Evolutionary conservation across 2,329 filamentous ascomycete genomes (phyloP), one percentile per base, ranked within the genome.

Genomic region (Diaporthe vaccinii): DNA sequence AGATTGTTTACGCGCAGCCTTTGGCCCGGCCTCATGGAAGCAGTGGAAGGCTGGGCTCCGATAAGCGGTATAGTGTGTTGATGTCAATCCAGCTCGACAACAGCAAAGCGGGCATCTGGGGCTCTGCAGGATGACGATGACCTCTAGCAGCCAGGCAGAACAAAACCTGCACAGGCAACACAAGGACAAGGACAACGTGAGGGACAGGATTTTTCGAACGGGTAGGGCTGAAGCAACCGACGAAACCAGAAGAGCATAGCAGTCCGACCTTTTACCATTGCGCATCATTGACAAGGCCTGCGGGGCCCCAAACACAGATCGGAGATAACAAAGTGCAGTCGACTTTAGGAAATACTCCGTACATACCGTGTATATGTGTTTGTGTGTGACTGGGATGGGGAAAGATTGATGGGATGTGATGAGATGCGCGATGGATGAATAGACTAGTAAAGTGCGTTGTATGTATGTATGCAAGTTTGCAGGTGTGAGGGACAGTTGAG

Each of bases 1-100:
- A 39, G 65, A 68, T 72, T 91, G 85, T 92, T 81, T 81, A 86
- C 88, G 71, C 87, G 85, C 88, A 84, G 90, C 89, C 89, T 91
- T 91, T 92, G 89, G 89, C 87, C 86, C 84, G 81, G 80, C 82
- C 83, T 84, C 83, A 86, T 88, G 76, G 84, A 78, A 81, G 79
- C 77, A 82, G 79, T 83, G 83, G 84, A 83, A 86, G 85, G 82
- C 80, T 79, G 81, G 86, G 87, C 88, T 90, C 89, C 89, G 86
- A 84, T 84, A 86, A 86, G 87, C 84, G 84, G 87, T 84, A 78
- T 79, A 74, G 77, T 57, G 72, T 73, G 74, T 78, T 77, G 58
- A 65, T 53, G 74, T 77, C 57, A 76, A 69, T 75, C 61, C 62
- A 69, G 67, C 65, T 67, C 69, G 53, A 70, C 55, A 69, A 46